These are phyloP conservation scores for Madurella fahalii DNA, from an alignment of 2,329 filamentous ascomycete species.

Conservation along the genomic window DNA sequence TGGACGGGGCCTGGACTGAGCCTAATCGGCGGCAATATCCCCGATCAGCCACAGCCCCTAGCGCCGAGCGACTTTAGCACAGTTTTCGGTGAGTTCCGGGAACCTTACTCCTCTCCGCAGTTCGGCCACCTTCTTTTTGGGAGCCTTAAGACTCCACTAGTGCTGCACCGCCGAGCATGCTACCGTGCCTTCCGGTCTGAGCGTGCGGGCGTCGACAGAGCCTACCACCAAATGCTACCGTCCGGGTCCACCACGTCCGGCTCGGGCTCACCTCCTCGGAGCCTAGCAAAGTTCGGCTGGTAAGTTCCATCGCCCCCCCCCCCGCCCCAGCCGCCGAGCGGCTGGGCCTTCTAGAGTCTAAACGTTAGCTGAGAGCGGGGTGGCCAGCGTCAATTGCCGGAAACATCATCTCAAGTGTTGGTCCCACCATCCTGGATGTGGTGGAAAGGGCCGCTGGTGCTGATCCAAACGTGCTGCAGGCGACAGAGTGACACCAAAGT, in stretches of 20 bases:
- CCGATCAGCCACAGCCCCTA: slow-evolving; percentile 6
- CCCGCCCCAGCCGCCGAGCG: background rate
- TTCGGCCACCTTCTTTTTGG: background rate
- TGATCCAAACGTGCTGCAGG: slow-evolving; percentile 29
- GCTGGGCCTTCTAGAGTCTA: slow-evolving; percentile 1
- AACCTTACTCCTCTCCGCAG: background rate
- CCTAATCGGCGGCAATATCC: slow-evolving; percentile 10
- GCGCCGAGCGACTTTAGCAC: background rate
- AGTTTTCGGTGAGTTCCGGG: background rate
- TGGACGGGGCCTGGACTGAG: background rate
- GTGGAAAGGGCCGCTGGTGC: background rate
- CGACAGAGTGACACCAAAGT: slow-evolving; percentile 36
- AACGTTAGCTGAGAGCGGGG: background rate
- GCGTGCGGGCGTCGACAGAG: slow-evolving; percentile 4
- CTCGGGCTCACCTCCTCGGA: slow-evolving; percentile 1
- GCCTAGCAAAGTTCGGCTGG: slow-evolving; percentile 22
- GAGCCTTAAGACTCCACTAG: background rate
- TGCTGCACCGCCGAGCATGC: slow-evolving; percentile 7
- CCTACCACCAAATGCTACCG: slow-evolving; percentile 10
- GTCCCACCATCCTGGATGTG: slow-evolving; percentile 15
- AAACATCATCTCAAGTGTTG: slow-evolving; percentile 46
- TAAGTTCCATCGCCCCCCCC: slow-evolving; percentile 8
- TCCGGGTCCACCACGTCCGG: slow-evolving; percentile 6
- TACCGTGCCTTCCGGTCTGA: slow-evolving; percentile 1
- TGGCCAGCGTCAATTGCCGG: slow-evolving; percentile 42